Base-by-base conservation (phyloP, 345 rosid genomes). In the Eucalyptus marginata region DNA sequence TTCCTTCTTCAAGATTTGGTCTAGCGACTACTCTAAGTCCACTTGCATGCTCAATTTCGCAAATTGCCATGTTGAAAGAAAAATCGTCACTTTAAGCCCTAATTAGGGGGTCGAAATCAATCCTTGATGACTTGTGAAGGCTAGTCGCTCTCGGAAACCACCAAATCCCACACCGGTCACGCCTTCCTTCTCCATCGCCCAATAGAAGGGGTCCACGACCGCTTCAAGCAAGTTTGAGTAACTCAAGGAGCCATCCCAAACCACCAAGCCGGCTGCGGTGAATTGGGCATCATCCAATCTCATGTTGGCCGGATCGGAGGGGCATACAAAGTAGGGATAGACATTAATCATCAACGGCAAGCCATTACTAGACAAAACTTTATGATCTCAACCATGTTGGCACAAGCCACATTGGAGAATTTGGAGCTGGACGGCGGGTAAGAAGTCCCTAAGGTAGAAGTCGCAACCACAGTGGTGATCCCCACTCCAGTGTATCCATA, bases 151-250 rank as follows among this genome's bases (percentile, higher is more conserved):
- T 89, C 86, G 1, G 88, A 49, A n/a, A 89, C 86, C 36, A 87
- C 86, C 20, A 91, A 31, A 43, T 31, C 56, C 44, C 51, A 90
- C 87, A 50, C 31, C 52, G 18, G 20, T 12, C 59, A 59, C 56
- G 27, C 86, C 86, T 16, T 62, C 89, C 87, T 58, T 88, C 88
- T 91, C 93, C 85, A 66, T 24, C 2, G 85, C 88, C 8, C 76
- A 76, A 56, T 89, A 87, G n/a, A 76, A 13, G 22, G 88, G 46
- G 43, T 92, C 92, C 13, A 88, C 33, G 62, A 90, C 50, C 4
- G 90, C 90, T 27, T 90, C 92, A 3, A 87, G 87, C 54, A 92
- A 17, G 86, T 83, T 87, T 25, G 22, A 58, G 89, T 92, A 92
- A 20, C 56, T 14, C 20, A 86, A 54, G 46, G 29, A 24, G 8